Base-by-base conservation (phyloP, 306 rosid genomes). In the Hylodesmum podocarpum region DNA sequence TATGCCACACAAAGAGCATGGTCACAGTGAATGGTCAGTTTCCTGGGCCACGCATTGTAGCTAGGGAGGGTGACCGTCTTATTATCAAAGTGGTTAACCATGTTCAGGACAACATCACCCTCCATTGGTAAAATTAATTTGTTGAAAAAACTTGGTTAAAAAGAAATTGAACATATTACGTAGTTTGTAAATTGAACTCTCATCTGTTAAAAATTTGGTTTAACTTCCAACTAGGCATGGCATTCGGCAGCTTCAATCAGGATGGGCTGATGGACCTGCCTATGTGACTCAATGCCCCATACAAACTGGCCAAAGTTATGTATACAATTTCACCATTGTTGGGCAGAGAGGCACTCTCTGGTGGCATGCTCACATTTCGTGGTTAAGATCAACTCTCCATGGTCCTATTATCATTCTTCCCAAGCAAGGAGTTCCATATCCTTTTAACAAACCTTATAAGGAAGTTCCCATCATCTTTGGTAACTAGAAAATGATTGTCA, bases 201-300 rank as follows among this genome's bases (percentile, higher is more conserved):
- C 22, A 36, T 25, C 16, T 28, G 58, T 55, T 12, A 21, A 78
- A 66, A 66, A 33, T 11, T 10, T 80, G 59, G 33, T 8, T 27
- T 21, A 12, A 6, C 0, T 70, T 68, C 51, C 2, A 66, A 80
- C 19, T 66, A 89, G 94, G 95, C 92, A 88, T 44, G 95, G 92
- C 0, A 76, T 90, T 80, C 36, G 92, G 62, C 88, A 88, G 8
- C 85, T 90, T 57, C 84, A 29, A 61, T 53, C 85, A 8, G 89
- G 92, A 2, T 90, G 95, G 90, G 90, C 90, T 0, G 92, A 90
- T 77, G 95, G 92, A 5, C 95, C 92, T 6, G 89, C 90, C 44
- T 88, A 88, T 34, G 84, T 88, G 53, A 84, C 95, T 2, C 92
- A 90, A 19, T 88, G 92, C 67, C 95, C 92, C 1, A 90, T 90